A percentile compares a stretch with the other conserved stretches of the same genome.
Evolutionary conservation across 2,329 filamentous ascomycete species (phyloP).

Genomic region (Furcasterigmium sp.): DNA sequence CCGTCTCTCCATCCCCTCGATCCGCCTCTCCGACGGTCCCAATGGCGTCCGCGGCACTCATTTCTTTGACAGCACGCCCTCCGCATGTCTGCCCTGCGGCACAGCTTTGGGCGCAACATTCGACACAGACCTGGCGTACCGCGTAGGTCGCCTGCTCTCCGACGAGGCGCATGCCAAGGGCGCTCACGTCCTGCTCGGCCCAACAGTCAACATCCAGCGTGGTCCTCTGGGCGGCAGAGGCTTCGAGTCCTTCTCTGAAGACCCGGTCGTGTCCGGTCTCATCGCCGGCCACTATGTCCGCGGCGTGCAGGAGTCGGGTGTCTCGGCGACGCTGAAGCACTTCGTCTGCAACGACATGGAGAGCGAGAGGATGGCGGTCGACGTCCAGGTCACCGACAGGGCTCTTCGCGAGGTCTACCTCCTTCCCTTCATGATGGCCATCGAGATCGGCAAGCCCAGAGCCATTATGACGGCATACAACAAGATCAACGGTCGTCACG

Average conservation of each 20-base stretch:
- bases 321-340: conserved; percentile 55
- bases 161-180: conserved; percentile 51
- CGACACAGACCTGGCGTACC: conserved; percentile 45
- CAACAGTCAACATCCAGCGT: conserved; percentile 57
- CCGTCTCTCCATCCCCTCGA: conserved; percentile 55
- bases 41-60: conserved; percentile 64
- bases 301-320: conserved; percentile 51
- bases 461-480: conserved; percentile 58
- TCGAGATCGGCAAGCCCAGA: conserved; percentile 41
- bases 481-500: conserved; percentile 51
- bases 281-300: conserved; percentile 47
- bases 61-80: conserved; percentile 59
- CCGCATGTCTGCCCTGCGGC: conserved; percentile 56
- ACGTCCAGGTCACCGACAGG: conserved; percentile 48
- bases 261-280: conserved; percentile 51
- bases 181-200: conserved; percentile 53
- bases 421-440: conserved; percentile 51
- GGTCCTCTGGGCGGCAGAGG: conserved; percentile 55
- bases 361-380: conserved; percentile 47
- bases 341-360: conserved; percentile 60
- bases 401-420: conserved; percentile 55
- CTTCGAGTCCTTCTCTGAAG: conserved; percentile 55
- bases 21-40: conserved; percentile 63
- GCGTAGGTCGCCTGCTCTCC: conserved; percentile 46
- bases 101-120: conserved; percentile 54